phyloP scores from a whole-genome alignment of 331 rosid species.

The Quercus phellos region DNA sequence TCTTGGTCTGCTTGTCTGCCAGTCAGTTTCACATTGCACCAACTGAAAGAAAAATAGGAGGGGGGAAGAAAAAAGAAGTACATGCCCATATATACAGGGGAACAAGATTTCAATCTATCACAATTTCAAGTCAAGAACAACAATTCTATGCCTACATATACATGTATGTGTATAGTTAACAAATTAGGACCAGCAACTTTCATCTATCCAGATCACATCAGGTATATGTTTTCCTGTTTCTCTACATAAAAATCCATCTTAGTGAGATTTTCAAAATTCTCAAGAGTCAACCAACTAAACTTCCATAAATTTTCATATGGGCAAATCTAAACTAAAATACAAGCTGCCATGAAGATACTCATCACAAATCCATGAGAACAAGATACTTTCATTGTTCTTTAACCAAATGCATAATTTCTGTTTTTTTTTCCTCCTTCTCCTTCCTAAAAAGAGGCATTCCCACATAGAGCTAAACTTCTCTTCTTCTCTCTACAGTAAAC shows the following conservation, averaged over 20 bases:
- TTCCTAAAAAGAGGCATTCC: neutral
- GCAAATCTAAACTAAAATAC: neutral
- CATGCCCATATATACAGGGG: neutral
- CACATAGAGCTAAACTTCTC: neutral
- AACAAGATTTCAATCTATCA: neutral
- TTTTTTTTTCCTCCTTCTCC: neutral
- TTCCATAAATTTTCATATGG: neutral
- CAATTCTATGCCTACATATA: neutral
- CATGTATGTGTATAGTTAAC: neutral
- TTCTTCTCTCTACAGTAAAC: neutral
- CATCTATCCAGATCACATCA: neutral
- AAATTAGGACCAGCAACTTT: neutral
- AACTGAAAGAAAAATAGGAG: neutral
- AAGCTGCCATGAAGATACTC: neutral
- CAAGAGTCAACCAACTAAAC: neutral
- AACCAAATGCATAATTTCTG: neutral
- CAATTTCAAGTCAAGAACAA: neutral
- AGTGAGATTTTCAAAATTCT: neutral
- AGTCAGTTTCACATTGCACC: neutral
- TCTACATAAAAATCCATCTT: neutral
- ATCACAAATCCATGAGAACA: neutral
- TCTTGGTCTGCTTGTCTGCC: constrained; percentile 1
- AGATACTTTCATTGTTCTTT: neutral
- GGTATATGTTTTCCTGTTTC: neutral
- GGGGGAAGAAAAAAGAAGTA: neutral